Percentiles rank a stretch among this genome's conserved stretches.
These are phyloP conservation scores for Cystoderma amianthinum DNA, from an alignment of 768 basidiomycete genomes.

Conservation along the genomic window DNA sequence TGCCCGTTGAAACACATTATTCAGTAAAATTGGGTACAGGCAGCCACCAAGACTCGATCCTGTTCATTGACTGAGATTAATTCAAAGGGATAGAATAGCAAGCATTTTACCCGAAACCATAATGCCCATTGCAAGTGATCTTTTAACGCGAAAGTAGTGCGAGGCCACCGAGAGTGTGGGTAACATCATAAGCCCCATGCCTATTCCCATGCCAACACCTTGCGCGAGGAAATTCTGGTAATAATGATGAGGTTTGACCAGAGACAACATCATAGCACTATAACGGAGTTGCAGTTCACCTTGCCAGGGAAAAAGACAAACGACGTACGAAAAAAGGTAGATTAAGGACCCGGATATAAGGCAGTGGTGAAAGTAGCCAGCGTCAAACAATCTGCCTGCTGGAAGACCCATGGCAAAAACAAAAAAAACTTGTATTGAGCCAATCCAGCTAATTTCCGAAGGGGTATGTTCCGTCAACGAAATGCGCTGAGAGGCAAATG, in stretches of 20 bases:
- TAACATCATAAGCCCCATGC: slow-evolving; percentile 48
- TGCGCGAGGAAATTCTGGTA: slow-evolving; percentile 50
- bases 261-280: slow-evolving; percentile 44
- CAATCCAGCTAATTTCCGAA: slow-evolving; percentile 43
- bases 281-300: background rate
- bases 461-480: slow-evolving; percentile 30
- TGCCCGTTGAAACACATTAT: slow-evolving; percentile 34
- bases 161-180: slow-evolving; percentile 45
- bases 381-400: slow-evolving; percentile 38
- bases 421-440: slow-evolving; percentile 42
- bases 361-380: slow-evolving; percentile 40
- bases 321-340: slow-evolving; percentile 34
- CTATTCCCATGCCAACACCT: slow-evolving; percentile 49
- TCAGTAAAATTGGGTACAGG: slow-evolving; percentile 45
- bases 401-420: slow-evolving; percentile 37
- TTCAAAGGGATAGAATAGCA: background rate
- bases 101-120: slow-evolving; percentile 37
- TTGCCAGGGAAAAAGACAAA: background rate
- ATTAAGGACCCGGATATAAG: slow-evolving; percentile 28
- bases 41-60: slow-evolving; percentile 43
- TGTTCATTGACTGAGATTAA: slow-evolving; percentile 7
- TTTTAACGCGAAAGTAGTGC: slow-evolving; percentile 42
- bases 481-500: slow-evolving; percentile 17
- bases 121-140: slow-evolving; percentile 50
- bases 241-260: slow-evolving; percentile 37